Base-by-base conservation (phyloP, 108 stramenopile genomes). In the Cylindrotheca fusiformis region DNA sequence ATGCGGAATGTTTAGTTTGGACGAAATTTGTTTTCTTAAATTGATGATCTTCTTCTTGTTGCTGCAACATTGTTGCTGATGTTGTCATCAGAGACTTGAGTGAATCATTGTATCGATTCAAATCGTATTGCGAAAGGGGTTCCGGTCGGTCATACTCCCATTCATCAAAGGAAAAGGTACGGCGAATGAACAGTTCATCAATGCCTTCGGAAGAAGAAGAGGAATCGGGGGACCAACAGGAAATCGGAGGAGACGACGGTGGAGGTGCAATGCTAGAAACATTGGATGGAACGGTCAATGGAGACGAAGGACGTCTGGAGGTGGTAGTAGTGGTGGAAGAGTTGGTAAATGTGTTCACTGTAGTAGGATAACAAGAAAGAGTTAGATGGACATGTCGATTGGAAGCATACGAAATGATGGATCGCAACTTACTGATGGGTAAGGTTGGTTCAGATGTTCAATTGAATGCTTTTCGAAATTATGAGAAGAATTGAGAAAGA, bases 161-260 rank as follows among this genome's bases (percentile, higher is more conserved):
- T 20, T 61, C 59, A 55, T 69, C 68, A 60, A 69, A 69, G 20
- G 68, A 58, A 61, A 61, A 61, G 4, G 45, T 55, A 41, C 68
- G 51, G 1, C 46, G 41, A 61, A 69, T 69, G 18, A 6, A 54
- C 36, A 41, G 14, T 41, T 41, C 36, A 41, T 41, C 36, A 14
- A 10, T 14, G 10, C 6, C 14, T 41, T 41, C 36, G 14, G 6
- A 6, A 6, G 36, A 41, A 41, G 6, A 6, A 6, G 36, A 41
- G 36, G 36, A 6, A 41, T 41, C 36, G 10, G 36, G 36, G 36
- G 36, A 41, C 36, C 36, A 41, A 41, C 6, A 6, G 14, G 36
- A 41, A 14, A 41, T 14, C 6, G 36, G 36, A 10, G 36, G 36
- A 14, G 36, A 41, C n/a, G 14, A 10, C 14, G 14, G 36, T 41